Conservation (phyloP, 2,329 filamentous ascomycete species). For the Cladosporium cucumerinum region DNA sequence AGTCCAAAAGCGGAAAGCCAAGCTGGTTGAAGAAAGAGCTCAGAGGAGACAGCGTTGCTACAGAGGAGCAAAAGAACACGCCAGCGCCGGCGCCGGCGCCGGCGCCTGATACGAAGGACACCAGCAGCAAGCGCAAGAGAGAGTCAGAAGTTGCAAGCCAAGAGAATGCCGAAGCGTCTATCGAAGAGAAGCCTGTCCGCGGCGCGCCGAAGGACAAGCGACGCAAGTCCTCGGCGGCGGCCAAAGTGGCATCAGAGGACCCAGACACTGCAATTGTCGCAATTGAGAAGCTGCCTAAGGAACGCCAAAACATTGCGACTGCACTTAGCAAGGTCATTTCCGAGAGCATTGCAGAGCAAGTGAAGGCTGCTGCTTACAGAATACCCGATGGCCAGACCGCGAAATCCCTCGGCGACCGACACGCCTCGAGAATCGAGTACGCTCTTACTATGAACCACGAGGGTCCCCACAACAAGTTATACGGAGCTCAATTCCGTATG, state of each 20-base stretch:
- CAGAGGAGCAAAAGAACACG: conserved; percentile 37
- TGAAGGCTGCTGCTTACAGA: conserved; percentile 61
- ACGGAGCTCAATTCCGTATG: conserved; percentile 65
- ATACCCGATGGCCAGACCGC: conserved; percentile 62
- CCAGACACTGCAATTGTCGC: conserved; percentile 34
- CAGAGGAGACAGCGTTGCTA: conserved; percentile 6
- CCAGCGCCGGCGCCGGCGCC: conserved; percentile 18
- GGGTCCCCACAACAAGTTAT: conserved; percentile 51
- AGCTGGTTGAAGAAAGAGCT: conserved; percentile 35
- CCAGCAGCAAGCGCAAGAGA: conserved; percentile 33
- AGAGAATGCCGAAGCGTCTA: conserved; percentile 10
- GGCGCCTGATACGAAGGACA: conserved; percentile 19
- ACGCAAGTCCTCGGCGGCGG: conserved; percentile 32
- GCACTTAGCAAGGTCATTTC: conserved; percentile 67
- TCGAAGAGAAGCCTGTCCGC: conserved; percentile 22
- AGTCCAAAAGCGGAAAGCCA: conserved; percentile 46
- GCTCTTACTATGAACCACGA: conserved; percentile 56
- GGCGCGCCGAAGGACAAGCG: conserved; percentile 33
- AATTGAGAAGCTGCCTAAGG: conserved; percentile 55
- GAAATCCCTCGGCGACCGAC: conserved; percentile 63
- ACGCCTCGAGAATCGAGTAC: conserved; percentile 78
- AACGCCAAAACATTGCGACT: conserved; percentile 67
- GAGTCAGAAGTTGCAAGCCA: conserved; percentile 19
- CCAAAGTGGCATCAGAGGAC: conserved; percentile 23
- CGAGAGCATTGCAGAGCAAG: conserved; percentile 62